Base-by-base conservation (phyloP, 2,329 filamentous ascomycete species). In the Sporothrix curviconia region DNA sequence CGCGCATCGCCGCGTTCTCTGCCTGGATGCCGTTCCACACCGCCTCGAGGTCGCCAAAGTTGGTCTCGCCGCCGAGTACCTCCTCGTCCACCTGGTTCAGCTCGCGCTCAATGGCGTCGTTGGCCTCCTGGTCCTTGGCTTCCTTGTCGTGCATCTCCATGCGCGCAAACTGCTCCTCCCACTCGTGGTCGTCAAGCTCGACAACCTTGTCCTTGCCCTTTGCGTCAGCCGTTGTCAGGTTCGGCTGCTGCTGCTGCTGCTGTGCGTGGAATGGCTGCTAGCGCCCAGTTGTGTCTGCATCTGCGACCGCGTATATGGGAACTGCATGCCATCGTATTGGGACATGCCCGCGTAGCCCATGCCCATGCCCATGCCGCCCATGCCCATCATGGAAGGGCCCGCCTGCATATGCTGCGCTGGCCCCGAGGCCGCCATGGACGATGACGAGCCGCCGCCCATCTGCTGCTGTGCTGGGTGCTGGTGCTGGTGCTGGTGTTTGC, bases 141-240 rank as follows among this genome's bases (percentile, higher is more conserved):
- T 78, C 71, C 65, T 80, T 74, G 67, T 86, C 81, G 60, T 85
- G 78, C 61, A 86, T 75, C 69, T 92, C 90, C 69, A 96, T 85
- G 72, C 94, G 84, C 58, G 90, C 89, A 71, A 99, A 99, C 71
- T 97, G 91, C 66, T 91, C 90, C 73, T 97, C 92, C 94, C 94
- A 97, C 68, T 95, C 87, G 67, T 87, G 78, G 65, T 99, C 92
- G 69, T 96, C 90, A 24, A 97, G 81, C 74, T 97, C 94, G 12
- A 97, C 86, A 74, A 97, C 83, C 70, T 97, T 97, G 59, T 88
- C 89, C 71, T 91, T 88, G 51, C 74, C 77, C 62, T 82, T 78
- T 50, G 73, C 76, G 61, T 82, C 77, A 64, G 69, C 66, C 73
- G 68, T 25, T 34, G 15, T 22, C 37, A 6, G 25, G 52, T 74